Evolutionary conservation across 129 eudicot species (phyloP).

Genomic region (Artemisia annua): DNA sequence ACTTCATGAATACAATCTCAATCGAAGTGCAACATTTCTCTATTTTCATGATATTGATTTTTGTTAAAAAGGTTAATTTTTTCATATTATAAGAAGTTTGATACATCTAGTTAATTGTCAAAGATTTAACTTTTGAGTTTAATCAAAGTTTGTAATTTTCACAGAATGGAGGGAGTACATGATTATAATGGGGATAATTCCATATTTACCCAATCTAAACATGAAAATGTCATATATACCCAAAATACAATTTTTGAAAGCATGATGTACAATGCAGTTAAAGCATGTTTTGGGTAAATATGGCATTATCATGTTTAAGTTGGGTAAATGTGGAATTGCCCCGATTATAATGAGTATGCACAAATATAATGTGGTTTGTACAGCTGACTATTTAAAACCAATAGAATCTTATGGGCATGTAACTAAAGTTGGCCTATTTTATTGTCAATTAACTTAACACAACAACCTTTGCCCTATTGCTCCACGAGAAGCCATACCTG

Average conservation of each 20-base stretch:
- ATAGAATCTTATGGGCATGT: neutral
- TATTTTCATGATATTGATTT: neutral
- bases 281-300: no score
- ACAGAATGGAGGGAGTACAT: neutral
- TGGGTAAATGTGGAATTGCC: no score
- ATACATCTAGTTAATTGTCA: neutral
- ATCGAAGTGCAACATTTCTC: neutral
- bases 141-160: slow-evolving; percentile 4
- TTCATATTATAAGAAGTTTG: neutral
- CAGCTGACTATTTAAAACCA: neutral
- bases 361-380: neutral
- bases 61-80: neutral
- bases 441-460: slow-evolving; percentile 10
- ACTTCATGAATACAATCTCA: slow-evolving; percentile 14
- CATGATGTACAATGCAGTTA: no score
- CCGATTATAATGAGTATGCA: neutral
- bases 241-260: no score
- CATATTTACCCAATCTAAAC: no score
- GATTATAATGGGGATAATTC: no score
- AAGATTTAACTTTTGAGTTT: no score
- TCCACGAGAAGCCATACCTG: slow-evolving; percentile 21
- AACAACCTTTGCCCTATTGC: slow-evolving; percentile 16
- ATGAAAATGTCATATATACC: no score
- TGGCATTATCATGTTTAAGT: no score
- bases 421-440: neutral